Evolutionary conservation across 352 stramenopile species (phyloP), one percentile per base, ranked within the genome.

Genomic region (Thraustochytrium sp.): DNA sequence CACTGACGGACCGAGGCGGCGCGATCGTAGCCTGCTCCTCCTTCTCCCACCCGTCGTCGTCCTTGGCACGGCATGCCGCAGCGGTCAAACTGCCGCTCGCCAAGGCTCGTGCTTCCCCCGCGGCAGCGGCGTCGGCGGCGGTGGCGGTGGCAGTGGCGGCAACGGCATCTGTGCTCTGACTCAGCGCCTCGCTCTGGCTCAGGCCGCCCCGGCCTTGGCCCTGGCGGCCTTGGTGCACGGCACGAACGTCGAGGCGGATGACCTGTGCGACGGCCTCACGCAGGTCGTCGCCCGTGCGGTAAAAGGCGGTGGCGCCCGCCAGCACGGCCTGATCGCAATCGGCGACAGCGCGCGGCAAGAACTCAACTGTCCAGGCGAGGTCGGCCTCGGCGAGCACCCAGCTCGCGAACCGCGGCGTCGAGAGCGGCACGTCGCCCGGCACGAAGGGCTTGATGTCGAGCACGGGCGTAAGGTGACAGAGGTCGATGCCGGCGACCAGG

Each of bases 391-490:
- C 31, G 3, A 65, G 49, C 26, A 80, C 68, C 68, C 68, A 80
- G 13, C 31, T 46, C 26, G 68, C 68, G 53, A 80, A 80, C 4
- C 51, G 26, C 18, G 40, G 44, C 38, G 42, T 61, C 29, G n/a
- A 11, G 29, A 61, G 53, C 9, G 74, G 74, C 21, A 82, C 46
- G 53, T 84, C 76, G 16, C 72, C 76, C 1, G 85, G 82, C 9
- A 87, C 85, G 51, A 86, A 87, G 36, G 85, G 85, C 51, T 87
- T 87, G 55, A 87, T 37, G 75, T 87, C 85, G 18, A 87, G 46
- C 3, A 87, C 64, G 26, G 85, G 83, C 44, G 85, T 87, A 2
- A 76, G 68, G 23, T 87, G 54, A 23, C 80, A 77, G 42, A 87
- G 61, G 48, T 87, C 85, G 11, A 87, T 55, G 21, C 65, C 85